These are phyloP conservation scores for Pichia terricola DNA, from an alignment of 1,139 yeast genomes.

Conservation along the genomic window DNA sequence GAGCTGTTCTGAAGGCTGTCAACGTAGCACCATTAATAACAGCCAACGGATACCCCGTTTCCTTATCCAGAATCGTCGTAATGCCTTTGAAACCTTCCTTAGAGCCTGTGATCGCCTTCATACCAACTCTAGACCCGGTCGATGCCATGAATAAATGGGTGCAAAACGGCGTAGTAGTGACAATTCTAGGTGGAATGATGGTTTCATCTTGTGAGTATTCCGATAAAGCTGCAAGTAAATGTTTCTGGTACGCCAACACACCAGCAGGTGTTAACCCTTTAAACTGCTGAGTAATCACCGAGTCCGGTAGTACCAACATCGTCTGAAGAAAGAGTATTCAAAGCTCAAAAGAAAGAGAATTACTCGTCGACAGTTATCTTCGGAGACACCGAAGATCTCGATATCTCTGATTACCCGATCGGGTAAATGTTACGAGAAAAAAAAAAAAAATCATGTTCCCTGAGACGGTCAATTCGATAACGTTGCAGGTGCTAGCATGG, in stretches of 20 bases:
- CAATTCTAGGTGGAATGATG: conserved; percentile 31
- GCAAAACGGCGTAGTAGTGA: conserved; percentile 27
- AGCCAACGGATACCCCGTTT: conserved; percentile 43
- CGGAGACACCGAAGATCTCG: neutral
- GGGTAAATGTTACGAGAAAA: no score
- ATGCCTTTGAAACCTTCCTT: conserved; percentile 42
- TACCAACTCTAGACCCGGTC: conserved; percentile 33
- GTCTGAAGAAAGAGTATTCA: neutral
- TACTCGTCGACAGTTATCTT: neutral
- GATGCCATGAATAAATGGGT: conserved; percentile 61
- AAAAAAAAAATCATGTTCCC: no score
- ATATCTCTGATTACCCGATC: neutral
- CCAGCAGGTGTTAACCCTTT: neutral
- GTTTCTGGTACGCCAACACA: conserved; percentile 18
- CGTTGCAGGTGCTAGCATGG: no score
- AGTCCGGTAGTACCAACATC: conserved; percentile 11
- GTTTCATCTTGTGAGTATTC: conserved; percentile 25
- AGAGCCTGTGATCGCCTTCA: conserved; percentile 43
- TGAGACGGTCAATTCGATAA: no score
- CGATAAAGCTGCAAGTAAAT: conserved; percentile 19
- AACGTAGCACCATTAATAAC: conserved; percentile 48
- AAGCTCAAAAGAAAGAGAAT: neutral
- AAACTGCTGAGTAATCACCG: conserved; percentile 6
- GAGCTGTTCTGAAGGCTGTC: conserved; percentile 63
- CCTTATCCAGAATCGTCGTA: conserved; percentile 40